Evolutionary conservation across 2,329 filamentous ascomycete genomes (phyloP).

Genomic region (Clonostachys rosea): DNA sequence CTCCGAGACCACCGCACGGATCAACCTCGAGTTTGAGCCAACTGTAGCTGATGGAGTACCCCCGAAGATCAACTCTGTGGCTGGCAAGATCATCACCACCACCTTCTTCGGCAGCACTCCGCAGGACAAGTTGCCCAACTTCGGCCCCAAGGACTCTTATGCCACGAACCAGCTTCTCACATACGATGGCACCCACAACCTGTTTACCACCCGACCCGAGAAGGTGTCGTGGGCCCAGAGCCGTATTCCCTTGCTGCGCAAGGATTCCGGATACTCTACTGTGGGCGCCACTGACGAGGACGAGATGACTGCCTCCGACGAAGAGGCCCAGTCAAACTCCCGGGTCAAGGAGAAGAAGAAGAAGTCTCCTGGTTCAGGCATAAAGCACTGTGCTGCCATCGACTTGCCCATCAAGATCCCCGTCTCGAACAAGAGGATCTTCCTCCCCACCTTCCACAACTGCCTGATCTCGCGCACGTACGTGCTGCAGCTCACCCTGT

Average conservation of each 20-base stretch:
- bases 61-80: slow-evolving; percentile 42
- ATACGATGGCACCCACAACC: slow-evolving; percentile 38
- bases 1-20: slow-evolving; percentile 31
- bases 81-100: slow-evolving; percentile 44
- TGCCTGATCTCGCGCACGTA: slow-evolving; percentile 54
- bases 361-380: slow-evolving; percentile 16
- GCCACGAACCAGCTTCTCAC: slow-evolving; percentile 33
- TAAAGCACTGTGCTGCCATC: slow-evolving; percentile 35
- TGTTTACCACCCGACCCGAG: slow-evolving; percentile 29
- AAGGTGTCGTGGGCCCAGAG: slow-evolving; percentile 34
- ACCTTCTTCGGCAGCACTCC: slow-evolving; percentile 46
- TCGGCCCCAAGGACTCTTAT: slow-evolving; percentile 36
- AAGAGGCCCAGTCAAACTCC: neutral
- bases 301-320: slow-evolving; percentile 26
- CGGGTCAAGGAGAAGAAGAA: slow-evolving; percentile 9
- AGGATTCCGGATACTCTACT: slow-evolving; percentile 51
- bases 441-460: slow-evolving; percentile 53
- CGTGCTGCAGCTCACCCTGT: slow-evolving; percentile 40
- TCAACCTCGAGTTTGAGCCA: slow-evolving; percentile 44
- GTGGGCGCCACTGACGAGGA: slow-evolving; percentile 15
- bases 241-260: slow-evolving; percentile 23
- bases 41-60: slow-evolving; percentile 32
- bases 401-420: slow-evolving; percentile 44
- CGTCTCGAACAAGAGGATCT: slow-evolving; percentile 38
- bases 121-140: slow-evolving; percentile 42